Conservation (phyloP, 2,329 filamentous ascomycete species). For the Fusarium chlamydosporum region DNA sequence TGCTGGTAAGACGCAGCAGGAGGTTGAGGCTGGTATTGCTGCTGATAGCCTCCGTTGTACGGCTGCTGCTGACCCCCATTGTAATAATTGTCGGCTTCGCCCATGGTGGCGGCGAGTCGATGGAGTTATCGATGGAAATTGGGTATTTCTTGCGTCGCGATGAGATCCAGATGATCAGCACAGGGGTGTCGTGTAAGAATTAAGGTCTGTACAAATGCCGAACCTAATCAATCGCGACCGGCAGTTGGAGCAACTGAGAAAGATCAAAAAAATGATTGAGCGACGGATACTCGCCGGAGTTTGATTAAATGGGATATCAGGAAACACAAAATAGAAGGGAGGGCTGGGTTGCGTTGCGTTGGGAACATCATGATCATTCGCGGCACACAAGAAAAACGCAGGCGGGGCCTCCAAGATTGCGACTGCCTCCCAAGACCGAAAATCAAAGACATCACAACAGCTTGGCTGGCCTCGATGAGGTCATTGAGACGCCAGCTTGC, state of each 20-base stretch:
- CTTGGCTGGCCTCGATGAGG: conserved; percentile 37
- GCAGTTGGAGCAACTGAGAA: not conserved
- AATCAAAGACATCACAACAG: conserved; percentile 42
- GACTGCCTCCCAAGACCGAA: conserved; percentile 9
- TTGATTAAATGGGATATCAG: not conserved
- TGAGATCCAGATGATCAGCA: conserved; percentile 32
- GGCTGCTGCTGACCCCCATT: conserved; percentile 47
- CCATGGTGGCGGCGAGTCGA: conserved; percentile 49
- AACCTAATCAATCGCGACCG: conserved; percentile 17
- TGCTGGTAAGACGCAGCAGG: conserved; percentile 38
- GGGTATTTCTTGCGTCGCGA: conserved; percentile 5
- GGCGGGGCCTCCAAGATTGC: conserved; percentile 41
- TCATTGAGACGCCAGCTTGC: conserved; percentile 38
- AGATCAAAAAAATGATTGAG: not conserved
- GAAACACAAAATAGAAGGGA: not conserved
- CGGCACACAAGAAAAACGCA: conserved; percentile 6
- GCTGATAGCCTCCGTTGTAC: conserved; percentile 45
- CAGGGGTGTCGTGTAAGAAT: conserved; percentile 24
- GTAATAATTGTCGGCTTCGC: conserved; percentile 55
- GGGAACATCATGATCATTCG: conserved; percentile 7
- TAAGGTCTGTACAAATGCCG: conserved; percentile 1
- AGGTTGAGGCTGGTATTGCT: conserved; percentile 49
- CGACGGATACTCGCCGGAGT: not conserved
- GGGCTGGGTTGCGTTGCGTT: not conserved
- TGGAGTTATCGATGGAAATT: conserved; percentile 10